Evolutionary conservation across 2,329 filamentous ascomycete species (phyloP), one percentile per base, ranked within the genome.

Genomic region (Incumbomyces delicatus): DNA sequence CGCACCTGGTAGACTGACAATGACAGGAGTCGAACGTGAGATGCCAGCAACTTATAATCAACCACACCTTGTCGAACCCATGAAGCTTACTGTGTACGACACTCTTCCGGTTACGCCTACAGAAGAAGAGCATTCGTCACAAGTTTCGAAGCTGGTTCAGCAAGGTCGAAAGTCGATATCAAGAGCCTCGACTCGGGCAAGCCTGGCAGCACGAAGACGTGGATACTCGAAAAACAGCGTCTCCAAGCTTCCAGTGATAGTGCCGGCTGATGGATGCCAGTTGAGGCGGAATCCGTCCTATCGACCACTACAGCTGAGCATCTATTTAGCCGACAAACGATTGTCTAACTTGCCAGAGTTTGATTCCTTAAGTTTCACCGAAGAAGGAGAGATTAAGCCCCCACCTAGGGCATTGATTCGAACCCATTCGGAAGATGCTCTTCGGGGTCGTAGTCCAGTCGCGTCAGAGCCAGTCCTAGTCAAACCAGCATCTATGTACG

Each of bases 291-390:
- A 47, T 8, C 52, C 49, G 14, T 52, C 53, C 16, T 71, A 66
- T 52, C 57, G 63, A 30, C 69, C 69, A 3, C 58, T 73, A n/a
- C 64, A 72, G 55, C 59, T 73, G 39, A 72, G 63, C 53, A 71
- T 73, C 44, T 65, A 71, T 54, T 56, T 61, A 44, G 61, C 66
- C n/a, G 63, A 63, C 33, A 67, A 70, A 54, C 60, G 62, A 47
- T 56, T 72, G 12, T 67, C 70, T 22, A 62, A 68, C 47, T 60
- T 73, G 27, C 70, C 70, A 16, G 59, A 60, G 18, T 73, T 73
- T 50, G 62, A 65, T 14, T 44, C 58, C 2, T 65, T 68, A 39
- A 59, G 60, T n/a, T 49, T 68, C 13, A 60, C 61, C 1, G 59
- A 60, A 49, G 29, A 47, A 13, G 50, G 56, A 17, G 48, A 57